Evolutionary conservation across 257 asterid genomes (phyloP).

Genomic region (Lycium ferocissimum): DNA sequence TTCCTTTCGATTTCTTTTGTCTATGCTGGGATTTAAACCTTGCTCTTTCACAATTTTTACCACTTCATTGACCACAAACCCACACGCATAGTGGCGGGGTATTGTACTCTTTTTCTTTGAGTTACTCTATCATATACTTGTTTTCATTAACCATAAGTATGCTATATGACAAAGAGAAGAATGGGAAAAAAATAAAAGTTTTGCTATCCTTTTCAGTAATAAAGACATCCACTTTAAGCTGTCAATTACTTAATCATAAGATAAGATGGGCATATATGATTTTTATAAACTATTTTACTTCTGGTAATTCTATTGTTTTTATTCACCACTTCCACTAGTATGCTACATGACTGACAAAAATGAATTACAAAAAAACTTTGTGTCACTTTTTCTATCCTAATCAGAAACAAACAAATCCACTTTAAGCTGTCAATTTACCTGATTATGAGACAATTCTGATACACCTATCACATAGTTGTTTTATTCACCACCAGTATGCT

Average conservation of each 20-base stretch:
- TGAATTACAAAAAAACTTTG: not conserved
- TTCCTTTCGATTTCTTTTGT: too few species aligned
- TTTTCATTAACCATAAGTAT: too few species aligned
- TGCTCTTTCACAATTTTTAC: too few species aligned
- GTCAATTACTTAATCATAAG: not conserved
- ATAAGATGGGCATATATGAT: not conserved
- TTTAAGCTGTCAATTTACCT: not conserved
- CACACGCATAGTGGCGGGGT: too few species aligned
- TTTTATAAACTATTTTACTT: not conserved
- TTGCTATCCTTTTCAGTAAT: not conserved
- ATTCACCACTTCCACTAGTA: not conserved
- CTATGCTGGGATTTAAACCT: too few species aligned
- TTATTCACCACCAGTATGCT: not conserved
- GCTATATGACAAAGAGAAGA: not conserved
- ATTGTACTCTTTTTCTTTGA: too few species aligned
- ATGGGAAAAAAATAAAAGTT: not conserved
- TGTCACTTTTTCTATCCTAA: not conserved
- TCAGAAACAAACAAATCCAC: not conserved
- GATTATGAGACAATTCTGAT: not conserved
- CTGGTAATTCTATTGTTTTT: not conserved
- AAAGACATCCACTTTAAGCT: not conserved
- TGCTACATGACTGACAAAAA: not conserved
- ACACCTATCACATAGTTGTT: not conserved
- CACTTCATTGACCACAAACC: too few species aligned
- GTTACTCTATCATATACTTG: too few species aligned